phyloP scores from a whole-genome alignment of 495 filamentous ascomycete species.

The Cladorrhinum samala region DNA sequence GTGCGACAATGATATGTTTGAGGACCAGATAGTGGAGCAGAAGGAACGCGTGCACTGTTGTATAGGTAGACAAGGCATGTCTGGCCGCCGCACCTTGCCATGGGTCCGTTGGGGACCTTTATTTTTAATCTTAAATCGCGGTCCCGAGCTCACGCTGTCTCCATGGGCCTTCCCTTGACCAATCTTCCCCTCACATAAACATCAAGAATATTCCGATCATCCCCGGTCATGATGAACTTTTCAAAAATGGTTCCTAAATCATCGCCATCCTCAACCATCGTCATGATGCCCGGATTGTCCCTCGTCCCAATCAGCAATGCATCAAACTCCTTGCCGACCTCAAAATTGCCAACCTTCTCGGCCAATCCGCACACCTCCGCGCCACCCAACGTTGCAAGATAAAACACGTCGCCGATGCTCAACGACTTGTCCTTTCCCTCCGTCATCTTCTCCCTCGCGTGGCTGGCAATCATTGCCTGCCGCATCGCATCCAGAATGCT shows the following conservation, averaged over 20 bases:
- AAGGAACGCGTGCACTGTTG: no score
- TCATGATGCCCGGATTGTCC: slow-evolving; percentile 44
- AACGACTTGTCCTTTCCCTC: slow-evolving; percentile 44
- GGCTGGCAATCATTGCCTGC: slow-evolving; percentile 55
- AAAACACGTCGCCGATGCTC: slow-evolving; percentile 50
- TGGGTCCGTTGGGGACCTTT: no score
- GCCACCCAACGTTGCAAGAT: slow-evolving; percentile 57
- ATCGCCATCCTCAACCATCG: slow-evolving; percentile 49
- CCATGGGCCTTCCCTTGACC: no score
- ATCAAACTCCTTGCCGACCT: slow-evolving; percentile 59
- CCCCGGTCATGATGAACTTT: slow-evolving; percentile 61
- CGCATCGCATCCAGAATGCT: slow-evolving; percentile 55
- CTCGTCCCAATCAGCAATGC: slow-evolving; percentile 49
- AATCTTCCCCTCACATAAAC: slow-evolving; percentile 52
- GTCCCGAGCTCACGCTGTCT: no score
- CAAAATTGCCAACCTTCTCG: slow-evolving; percentile 51
- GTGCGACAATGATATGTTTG: no score
- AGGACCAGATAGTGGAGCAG: no score
- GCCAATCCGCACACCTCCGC: slow-evolving; percentile 55
- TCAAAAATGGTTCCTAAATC: slow-evolving; percentile 45
- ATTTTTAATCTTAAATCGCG: no score
- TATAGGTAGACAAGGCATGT: no score
- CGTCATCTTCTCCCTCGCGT: slow-evolving; percentile 45
- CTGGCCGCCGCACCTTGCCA: no score
- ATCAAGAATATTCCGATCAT: slow-evolving; percentile 54